Evolutionary conservation across 2,329 filamentous ascomycete genomes (phyloP).

Genomic region (Proliferodiscus dingleyae): DNA sequence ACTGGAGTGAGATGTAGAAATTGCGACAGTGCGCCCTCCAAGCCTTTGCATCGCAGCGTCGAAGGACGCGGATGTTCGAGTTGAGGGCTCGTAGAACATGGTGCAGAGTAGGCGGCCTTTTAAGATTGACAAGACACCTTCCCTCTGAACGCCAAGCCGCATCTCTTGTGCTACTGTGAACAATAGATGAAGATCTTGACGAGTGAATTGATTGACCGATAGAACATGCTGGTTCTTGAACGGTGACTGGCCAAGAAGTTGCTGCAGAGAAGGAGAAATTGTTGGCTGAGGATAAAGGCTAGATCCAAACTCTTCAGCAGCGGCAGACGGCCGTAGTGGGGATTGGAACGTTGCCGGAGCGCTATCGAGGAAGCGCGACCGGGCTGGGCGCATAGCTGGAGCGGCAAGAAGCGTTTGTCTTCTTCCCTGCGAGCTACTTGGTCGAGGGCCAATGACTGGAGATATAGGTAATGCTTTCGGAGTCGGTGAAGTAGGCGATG

Average conservation of each 20-base stretch:
- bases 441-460: slow-evolving; percentile 25
- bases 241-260: slow-evolving; percentile 71
- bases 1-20: slow-evolving; percentile 79
- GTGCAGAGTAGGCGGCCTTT: slow-evolving; percentile 83
- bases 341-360: slow-evolving; percentile 30
- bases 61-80: slow-evolving; percentile 90
- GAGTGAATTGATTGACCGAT: slow-evolving; percentile 85
- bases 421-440: slow-evolving; percentile 33
- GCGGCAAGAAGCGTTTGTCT: slow-evolving; percentile 33
- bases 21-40: slow-evolving; percentile 77
- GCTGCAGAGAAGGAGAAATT: slow-evolving; percentile 57
- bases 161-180: slow-evolving; percentile 98
- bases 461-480: slow-evolving; percentile 42
- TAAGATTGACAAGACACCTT: slow-evolving; percentile 82
- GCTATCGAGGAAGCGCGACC: slow-evolving; percentile 34
- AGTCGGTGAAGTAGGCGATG: slow-evolving; percentile 48
- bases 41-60: slow-evolving; percentile 98
- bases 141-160: slow-evolving; percentile 87
- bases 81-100: slow-evolving; percentile 97
- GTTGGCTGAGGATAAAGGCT: slow-evolving; percentile 45
- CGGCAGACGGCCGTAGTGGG: slow-evolving; percentile 27
- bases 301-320: slow-evolving; percentile 43
- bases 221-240: slow-evolving; percentile 90
- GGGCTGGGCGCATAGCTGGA: slow-evolving; percentile 31
- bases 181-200: slow-evolving; percentile 82